A percentile compares a stretch with the other conserved stretches of the same genome.
Conservation (phyloP, 2,329 filamentous ascomycete species). For the Epicoccum sorghinum region DNA sequence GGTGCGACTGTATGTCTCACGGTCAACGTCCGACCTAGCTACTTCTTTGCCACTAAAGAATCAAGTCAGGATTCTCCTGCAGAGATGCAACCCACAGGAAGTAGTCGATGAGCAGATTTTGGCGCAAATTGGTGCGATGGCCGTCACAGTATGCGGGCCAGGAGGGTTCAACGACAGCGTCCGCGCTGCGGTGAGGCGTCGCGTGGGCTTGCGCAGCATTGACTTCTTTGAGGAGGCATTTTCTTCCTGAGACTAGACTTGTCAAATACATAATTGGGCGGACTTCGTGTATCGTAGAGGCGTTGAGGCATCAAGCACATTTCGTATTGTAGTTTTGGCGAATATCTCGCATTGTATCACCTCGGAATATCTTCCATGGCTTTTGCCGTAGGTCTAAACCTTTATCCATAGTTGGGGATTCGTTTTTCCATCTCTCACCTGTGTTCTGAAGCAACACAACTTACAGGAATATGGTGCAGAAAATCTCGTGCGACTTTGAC, state of each 20-base stretch:
- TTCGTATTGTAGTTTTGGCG: no score
- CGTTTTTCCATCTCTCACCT: no score
- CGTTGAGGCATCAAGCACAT: no score
- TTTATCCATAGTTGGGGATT: no score
- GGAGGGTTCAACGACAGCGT: conserved; percentile 75
- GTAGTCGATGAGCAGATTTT: conserved; percentile 78
- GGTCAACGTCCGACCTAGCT: conserved; percentile 73
- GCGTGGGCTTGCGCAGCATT: conserved; percentile 67
- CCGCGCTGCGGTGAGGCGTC: conserved; percentile 65
- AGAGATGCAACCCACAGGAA: conserved; percentile 76
- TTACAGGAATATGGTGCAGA: no score
- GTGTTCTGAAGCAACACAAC: no score
- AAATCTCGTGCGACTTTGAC: no score
- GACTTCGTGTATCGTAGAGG: no score
- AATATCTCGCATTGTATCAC: no score
- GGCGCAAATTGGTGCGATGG: conserved; percentile 83
- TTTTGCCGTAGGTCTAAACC: no score
- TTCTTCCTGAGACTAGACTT: conserved; percentile 44
- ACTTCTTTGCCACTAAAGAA: conserved; percentile 59
- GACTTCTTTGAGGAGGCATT: conserved; percentile 80
- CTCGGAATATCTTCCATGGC: no score
- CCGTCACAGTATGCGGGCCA: conserved; percentile 77
- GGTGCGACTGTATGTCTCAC: conserved; percentile 86
- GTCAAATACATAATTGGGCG: no score
- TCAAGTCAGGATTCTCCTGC: conserved; percentile 81